A percentile compares a stretch with the other conserved stretches of the same genome.
Conservation (phyloP, 2,329 filamentous ascomycete genomes). For the Penicillium occitanis region DNA sequence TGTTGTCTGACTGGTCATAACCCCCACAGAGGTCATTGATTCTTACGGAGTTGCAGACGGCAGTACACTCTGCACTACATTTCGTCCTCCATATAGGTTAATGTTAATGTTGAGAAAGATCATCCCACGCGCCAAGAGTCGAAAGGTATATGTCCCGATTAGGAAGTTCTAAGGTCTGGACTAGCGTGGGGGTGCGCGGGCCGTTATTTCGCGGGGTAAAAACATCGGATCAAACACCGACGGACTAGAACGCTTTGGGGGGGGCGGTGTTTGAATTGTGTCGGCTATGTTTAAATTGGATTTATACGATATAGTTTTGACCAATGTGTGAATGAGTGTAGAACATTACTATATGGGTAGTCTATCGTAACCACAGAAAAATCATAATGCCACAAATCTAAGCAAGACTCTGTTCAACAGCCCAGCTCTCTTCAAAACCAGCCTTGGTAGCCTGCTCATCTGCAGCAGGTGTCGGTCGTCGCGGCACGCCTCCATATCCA, state of each 20-base stretch:
- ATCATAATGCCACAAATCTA: not conserved
- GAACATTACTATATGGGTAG: slow-evolving; percentile 5
- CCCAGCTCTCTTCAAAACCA: slow-evolving; percentile 41
- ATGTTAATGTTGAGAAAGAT: too few species aligned
- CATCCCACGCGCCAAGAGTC: not conserved
- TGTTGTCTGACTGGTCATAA: not conserved
- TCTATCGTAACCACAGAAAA: slow-evolving; percentile 5
- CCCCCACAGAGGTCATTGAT: not conserved
- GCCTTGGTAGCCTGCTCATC: slow-evolving; percentile 36
- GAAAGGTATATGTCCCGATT: not conserved
- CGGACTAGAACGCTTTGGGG: too few species aligned
- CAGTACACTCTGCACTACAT: not conserved
- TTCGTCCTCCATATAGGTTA: too few species aligned
- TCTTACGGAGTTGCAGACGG: not conserved
- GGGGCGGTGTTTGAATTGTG: too few species aligned
- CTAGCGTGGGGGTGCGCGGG: not conserved
- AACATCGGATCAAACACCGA: slow-evolving; percentile 12
- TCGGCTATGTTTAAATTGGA: not conserved
- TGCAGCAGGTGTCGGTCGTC: slow-evolving; percentile 61
- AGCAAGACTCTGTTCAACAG: slow-evolving; percentile 36
- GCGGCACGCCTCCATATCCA: slow-evolving; percentile 76
- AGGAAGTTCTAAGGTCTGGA: not conserved
- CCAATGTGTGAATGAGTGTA: not conserved
- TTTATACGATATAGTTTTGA: not conserved
- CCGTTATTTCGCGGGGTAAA: slow-evolving; percentile 4